Evolutionary conservation across 192 early-diverging fungal species (phyloP), one percentile per base, ranked within the genome.

Genomic region (Diversispora epigaea): DNA sequence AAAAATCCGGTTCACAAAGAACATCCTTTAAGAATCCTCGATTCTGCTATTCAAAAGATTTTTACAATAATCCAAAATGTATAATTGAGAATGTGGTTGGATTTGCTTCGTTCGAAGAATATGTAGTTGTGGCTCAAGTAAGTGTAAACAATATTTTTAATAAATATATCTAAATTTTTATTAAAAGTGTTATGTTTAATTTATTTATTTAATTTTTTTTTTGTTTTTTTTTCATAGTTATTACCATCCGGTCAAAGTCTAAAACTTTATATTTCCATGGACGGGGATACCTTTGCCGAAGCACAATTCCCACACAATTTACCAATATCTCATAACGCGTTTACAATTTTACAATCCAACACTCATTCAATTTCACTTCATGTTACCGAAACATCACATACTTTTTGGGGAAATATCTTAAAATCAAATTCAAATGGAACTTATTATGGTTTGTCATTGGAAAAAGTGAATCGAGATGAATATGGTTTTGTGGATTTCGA

Each of bases 351-450:
- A 73, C 89, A 91, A 73, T 90, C 90, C 11, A 81, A 80, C 2
- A 85, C 85, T 40, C 77, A 82, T 25, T 84, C 88, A 4, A 76
- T 92, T 62, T 89, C 87, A 82, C 76, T 93, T 64, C 88, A 90
- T 66, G 91, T 93, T 3, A 89, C 88, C 0, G 87, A 86, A 21
- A 86, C 82, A 73, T 72, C 80, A 7, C 87, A 87, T 0, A 80
- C 77, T 25, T 91, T 96, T 77, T 92, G 84, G 77, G 97, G 97
- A 43, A 90, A 83, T 9, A 82, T 99, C n/a, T 94, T 95, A 78
- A 89, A 90, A 21, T 97, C 96, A 65, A 93, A 96, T 81, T 91
- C 91, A 8, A 92, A 97, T 65, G 96, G 96, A 63, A 91, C 89
- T 0, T 95, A 87, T 73, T 98, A 89, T 82, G 89, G 90, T 52